Base-by-base conservation (phyloP, 1,284 basidiomycete species). In the Paramarasmius palmivorus region DNA sequence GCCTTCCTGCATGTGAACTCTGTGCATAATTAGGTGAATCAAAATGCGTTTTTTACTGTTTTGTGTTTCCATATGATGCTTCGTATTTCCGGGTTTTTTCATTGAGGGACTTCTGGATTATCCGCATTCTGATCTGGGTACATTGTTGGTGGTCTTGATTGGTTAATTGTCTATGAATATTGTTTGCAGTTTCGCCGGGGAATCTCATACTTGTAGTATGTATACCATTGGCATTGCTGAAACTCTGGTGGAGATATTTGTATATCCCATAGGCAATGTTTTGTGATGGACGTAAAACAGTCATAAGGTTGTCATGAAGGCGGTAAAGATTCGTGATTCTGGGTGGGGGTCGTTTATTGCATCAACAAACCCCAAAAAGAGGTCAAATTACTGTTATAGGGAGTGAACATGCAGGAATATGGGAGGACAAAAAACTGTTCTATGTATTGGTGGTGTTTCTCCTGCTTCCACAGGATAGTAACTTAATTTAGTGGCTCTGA, bases 41-140 rank as follows among this genome's bases (percentile, higher is more conserved):
- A 69, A 64, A 6, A 56, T n/a, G n/a, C n/a, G n/a, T n/a, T n/a
- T n/a, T n/a, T n/a, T n/a, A n/a, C n/a, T n/a, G n/a, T 12, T 0
- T 63, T 53, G 58, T 74, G 69, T 61, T 72, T 68, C 66, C 64
- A 73, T 1, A 73, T 59, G 51, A 73, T 74, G 3, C 63, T 38
- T 5, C 68, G 40, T 12, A 75, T 71, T 1, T 61, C 63, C 15
- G 61, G 57, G 48, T 74, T 73, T 22, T 64, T 65, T n/a, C n/a
- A n/a, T 3, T 56, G 26, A 0, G 72, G 56, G 1, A 53, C 57
- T 48, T 72, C 68, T 20, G 60, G 68, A 0, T 41, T 32, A n/a
- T n/a, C n/a, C 1, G 70, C 72, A 35, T 66, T 56, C 9, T 25
- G 12, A 37, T 61, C 51, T 37, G 58, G 49, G 39, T 73, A 72